Percentiles rank a stretch among this genome's conserved stretches.
Conservation (phyloP, 129 eudicot genomes). For the Flaveria brownii region DNA sequence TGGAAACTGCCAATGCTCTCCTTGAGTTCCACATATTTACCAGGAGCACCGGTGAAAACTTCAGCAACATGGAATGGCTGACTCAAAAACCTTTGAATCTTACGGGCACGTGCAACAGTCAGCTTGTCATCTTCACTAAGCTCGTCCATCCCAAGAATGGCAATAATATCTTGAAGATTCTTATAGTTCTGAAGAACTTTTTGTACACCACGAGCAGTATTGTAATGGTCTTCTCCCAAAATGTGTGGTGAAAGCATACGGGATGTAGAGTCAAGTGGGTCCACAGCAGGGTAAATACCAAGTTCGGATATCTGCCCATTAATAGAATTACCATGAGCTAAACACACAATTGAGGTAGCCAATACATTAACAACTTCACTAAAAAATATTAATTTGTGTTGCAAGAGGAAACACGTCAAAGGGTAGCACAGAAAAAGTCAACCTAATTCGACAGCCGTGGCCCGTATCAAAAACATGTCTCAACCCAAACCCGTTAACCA, state of each 20-base stretch:
- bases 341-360: not conserved
- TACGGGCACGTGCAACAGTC: conserved; percentile 97
- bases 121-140: conserved; percentile 88
- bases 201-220: conserved; percentile 98
- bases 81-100: conserved; percentile 87
- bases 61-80: conserved; percentile 99
- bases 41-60: conserved; percentile 97
- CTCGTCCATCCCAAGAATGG: conserved; percentile 96
- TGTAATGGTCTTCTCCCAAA: conserved; percentile 93
- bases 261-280: conserved; percentile 88
- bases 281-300: conserved; percentile 97
- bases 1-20: conserved; percentile 91
- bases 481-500: not conserved
- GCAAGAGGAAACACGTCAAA: not conserved
- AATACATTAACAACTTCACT: not conserved
- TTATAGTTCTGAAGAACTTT: conserved; percentile 92
- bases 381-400: not conserved
- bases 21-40: conserved; percentile 84
- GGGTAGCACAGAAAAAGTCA: not conserved
- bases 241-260: conserved; percentile 94
- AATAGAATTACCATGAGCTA: not conserved
- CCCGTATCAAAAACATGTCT: not conserved
- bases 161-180: conserved; percentile 98
- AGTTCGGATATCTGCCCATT: conserved; percentile 74
- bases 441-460: not conserved